These are phyloP conservation scores for Uronychia setigera DNA, from an alignment of 73 alveolate genomes.

Conservation along the genomic window DNA sequence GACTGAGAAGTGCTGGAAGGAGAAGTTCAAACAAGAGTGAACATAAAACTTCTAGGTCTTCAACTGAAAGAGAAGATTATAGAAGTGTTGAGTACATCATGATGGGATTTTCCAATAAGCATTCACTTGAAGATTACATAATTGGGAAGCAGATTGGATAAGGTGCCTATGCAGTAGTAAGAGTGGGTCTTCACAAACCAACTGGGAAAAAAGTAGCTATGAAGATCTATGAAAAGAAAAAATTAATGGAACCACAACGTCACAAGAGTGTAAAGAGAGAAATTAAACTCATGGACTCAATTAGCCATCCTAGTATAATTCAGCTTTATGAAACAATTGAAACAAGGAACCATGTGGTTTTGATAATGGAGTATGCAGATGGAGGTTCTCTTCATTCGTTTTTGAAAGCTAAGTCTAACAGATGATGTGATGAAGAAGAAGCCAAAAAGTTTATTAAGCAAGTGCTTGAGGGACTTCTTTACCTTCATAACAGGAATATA, in stretches of 20 bases:
- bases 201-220: conserved; percentile 86
- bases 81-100: conserved; percentile 1
- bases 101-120: background rate
- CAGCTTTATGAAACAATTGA: conserved; percentile 92
- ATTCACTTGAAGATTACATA: conserved; percentile 75
- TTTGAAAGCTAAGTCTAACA: conserved; percentile 66
- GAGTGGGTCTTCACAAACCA: conserved; percentile 84
- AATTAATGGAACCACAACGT: conserved; percentile 73
- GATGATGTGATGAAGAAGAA: conserved; percentile 78
- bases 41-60: background rate
- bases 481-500: conserved; percentile 81
- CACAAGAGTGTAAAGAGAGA: conserved; percentile 84
- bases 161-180: conserved; percentile 95
- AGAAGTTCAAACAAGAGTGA: background rate
- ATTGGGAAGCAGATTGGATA: conserved; percentile 82
- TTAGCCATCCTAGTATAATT: conserved; percentile 90
- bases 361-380: conserved; percentile 88
- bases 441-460: conserved; percentile 78
- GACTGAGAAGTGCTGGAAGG: background rate
- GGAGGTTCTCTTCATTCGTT: conserved; percentile 83
- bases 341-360: conserved; percentile 79
- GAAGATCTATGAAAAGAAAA: conserved; percentile 84
- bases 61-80: background rate
- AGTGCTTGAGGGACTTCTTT: conserved; percentile 76
- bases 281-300: conserved; percentile 73